These are phyloP conservation scores for Rhizopogon vinicolor DNA, from an alignment of 768 basidiomycete genomes.

Conservation along the genomic window DNA sequence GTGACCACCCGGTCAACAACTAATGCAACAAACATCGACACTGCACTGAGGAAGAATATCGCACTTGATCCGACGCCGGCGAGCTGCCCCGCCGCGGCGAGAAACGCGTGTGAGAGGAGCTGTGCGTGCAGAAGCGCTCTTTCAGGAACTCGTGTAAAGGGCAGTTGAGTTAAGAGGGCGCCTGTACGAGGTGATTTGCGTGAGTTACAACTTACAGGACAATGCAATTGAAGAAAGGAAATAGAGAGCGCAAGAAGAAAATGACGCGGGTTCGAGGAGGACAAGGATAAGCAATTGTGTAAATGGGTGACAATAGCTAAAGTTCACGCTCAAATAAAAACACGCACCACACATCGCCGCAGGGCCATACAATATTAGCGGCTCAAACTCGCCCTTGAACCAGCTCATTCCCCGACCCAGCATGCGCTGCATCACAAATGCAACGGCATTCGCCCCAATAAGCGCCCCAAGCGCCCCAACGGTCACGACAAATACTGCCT, in stretches of 20 bases:
- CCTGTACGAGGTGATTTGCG: constrained; percentile 35
- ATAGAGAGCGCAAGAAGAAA: background rate
- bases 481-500: constrained; percentile 44
- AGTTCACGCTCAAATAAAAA: background rate
- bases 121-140: constrained; percentile 46
- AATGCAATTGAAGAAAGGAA: background rate
- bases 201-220: background rate
- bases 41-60: constrained; percentile 59
- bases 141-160: constrained; percentile 30
- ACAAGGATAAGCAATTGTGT: background rate
- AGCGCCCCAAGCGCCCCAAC: constrained; percentile 53
- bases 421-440: constrained; percentile 57
- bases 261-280: too few relatives aligned
- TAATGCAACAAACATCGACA: constrained; percentile 55
- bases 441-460: constrained; percentile 64
- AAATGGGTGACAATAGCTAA: too few relatives aligned
- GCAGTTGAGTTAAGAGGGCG: constrained; percentile 55
- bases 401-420: constrained; percentile 77
- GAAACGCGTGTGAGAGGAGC: constrained; percentile 52
- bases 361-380: constrained; percentile 69
- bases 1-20: constrained; percentile 43
- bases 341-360: constrained; percentile 64
- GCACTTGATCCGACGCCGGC: constrained; percentile 73
- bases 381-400: constrained; percentile 69
- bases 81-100: constrained; percentile 59